Conservation (phyloP, 768 basidiomycete species). For the Lactarius quietus region DNA sequence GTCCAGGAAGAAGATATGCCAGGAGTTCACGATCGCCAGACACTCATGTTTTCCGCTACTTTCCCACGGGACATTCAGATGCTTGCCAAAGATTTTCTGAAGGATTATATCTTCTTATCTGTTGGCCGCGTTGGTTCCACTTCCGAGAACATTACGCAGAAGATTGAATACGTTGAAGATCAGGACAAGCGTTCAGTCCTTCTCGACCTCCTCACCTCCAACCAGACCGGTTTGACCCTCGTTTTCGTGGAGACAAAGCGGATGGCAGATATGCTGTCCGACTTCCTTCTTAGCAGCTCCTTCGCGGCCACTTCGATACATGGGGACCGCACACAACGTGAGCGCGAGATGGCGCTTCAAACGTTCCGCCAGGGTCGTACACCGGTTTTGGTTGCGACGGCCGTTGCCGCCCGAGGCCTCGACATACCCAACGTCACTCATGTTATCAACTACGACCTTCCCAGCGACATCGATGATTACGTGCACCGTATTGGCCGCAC, state of each 20-base stretch:
- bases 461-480: constrained; percentile 98
- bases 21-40: constrained; percentile 85
- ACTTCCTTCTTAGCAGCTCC: constrained; percentile 81
- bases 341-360: constrained; percentile 92
- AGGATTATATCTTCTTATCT: constrained; percentile 98
- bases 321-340: constrained; percentile 95
- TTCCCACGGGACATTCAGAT: constrained; percentile 99
- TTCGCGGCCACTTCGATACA: constrained; percentile 96
- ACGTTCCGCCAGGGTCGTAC: constrained; percentile 95
- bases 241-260: constrained; percentile 99
- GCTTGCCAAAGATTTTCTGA: constrained; percentile 92
- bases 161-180: constrained; percentile 98
- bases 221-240: constrained; percentile 77
- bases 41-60: constrained; percentile 99
- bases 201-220: constrained; percentile 86
- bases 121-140: constrained; percentile 98
- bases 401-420: constrained; percentile 97
- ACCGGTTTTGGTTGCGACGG: constrained; percentile 95
- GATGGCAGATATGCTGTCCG: constrained; percentile 98
- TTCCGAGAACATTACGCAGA: constrained; percentile 99
- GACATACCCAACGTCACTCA: constrained; percentile 99
- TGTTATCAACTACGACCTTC: constrained; percentile 97
- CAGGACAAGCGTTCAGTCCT: constrained; percentile 94
- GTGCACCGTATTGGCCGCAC: constrained; percentile 98
- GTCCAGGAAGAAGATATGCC: constrained; percentile 99